These are phyloP conservation scores for Fusarium cicatricum DNA, from an alignment of 2,329 filamentous ascomycete species.

Conservation along the genomic window DNA sequence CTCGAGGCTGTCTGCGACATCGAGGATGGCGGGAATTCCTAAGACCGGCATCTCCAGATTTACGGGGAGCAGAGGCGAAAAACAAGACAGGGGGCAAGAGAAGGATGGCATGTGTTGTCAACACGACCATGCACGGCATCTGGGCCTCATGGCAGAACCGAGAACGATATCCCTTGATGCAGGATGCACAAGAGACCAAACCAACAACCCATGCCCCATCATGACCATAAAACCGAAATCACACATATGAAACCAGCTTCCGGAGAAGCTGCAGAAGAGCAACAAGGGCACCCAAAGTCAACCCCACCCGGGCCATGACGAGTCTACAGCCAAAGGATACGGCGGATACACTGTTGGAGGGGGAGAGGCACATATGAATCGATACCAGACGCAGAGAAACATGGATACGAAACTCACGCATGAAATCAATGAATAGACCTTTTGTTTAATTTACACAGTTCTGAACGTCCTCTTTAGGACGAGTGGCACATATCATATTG, in stretches of 20 bases:
- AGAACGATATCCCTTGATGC: too few relatives aligned
- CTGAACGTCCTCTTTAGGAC: too few relatives aligned
- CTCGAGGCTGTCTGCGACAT: conserved; percentile 60
- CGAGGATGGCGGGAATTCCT: conserved; percentile 39
- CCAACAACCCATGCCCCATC: background rate
- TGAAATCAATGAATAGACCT: conserved; percentile 31
- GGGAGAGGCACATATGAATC: conserved; percentile 11
- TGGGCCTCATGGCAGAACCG: too few relatives aligned
- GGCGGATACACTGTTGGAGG: conserved; percentile 1
- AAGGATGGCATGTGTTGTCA: too few relatives aligned
- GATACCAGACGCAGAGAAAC: conserved; percentile 34
- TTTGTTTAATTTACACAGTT: background rate
- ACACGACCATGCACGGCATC: too few relatives aligned
- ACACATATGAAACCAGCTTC: background rate
- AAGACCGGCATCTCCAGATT: background rate
- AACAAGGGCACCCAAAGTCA: too few relatives aligned
- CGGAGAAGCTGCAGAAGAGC: background rate
- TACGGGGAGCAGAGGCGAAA: too few relatives aligned
- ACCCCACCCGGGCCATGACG: background rate
- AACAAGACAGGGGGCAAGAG: too few relatives aligned
- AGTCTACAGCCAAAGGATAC: conserved; percentile 4
- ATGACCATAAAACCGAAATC: background rate
- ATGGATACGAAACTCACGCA: conserved; percentile 28
- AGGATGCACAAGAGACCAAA: background rate
- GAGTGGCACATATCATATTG: too few relatives aligned